Evolutionary conservation across 164 flowering plant species (phyloP), one percentile per base, ranked within the genome.

Genomic region (Macadamia tetraphylla): DNA sequence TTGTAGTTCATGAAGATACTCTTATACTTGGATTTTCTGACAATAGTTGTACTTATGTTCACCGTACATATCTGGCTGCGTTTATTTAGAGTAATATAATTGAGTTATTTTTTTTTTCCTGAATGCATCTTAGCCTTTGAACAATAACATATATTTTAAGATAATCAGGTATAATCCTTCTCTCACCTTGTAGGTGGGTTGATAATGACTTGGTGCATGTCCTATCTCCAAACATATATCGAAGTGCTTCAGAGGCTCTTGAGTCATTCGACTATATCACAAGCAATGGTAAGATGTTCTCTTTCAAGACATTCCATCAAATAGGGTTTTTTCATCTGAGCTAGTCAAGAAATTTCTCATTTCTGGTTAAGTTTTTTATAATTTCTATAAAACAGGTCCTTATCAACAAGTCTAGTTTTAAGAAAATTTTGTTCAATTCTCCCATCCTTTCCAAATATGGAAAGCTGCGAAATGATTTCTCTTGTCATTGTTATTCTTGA

Each of bases 251-350:
- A 10, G 96, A 92, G 79, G 96, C 97, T 57, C 87, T 92, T 3
- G 92, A 92, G 65, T 86, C 96, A 42, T 92, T 88, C 75, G 92
- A 88, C 71, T 92, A 89, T 70, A 92, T 92, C 32, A 85, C 97
- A 14, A 82, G 72, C 75, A 72, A 84, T 62, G 96, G 96, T 92
- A 76, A 76, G 82, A 57, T 31, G 48, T 67, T 64, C 14, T 29
- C 29, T 51, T 29, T 31, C 8, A 3, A 43, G 23, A 6, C 13
- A 35, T 17, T 40, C 40, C 42, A 18, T 1, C 29, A 9, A 14
- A 35, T 35, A 35, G 5, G 40, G 40, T 35, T 35, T 35, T 35
- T 35, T 23, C 35, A 1, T 29, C 14, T 40, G 64, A 30, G 10
- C 12, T 35, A 2, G 5, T 35, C 40, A 2, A 35, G 40, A 35